These are phyloP conservation scores for Xylariaceae sp. DNA, from an alignment of 2,329 filamentous ascomycete genomes.

Conservation along the genomic window DNA sequence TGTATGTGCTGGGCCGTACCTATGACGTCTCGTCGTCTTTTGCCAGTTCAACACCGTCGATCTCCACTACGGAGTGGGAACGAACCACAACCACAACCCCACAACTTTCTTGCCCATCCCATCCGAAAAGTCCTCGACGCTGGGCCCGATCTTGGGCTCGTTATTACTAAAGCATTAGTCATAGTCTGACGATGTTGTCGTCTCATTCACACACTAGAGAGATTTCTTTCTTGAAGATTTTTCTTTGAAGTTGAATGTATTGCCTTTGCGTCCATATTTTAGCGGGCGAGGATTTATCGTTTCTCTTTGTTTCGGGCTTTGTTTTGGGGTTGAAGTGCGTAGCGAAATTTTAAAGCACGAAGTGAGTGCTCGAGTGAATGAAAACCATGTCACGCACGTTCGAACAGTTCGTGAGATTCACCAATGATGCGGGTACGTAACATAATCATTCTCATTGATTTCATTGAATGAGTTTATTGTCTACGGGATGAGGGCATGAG, in stretches of 20 bases:
- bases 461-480: neutral
- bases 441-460: neutral
- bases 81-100: neutral
- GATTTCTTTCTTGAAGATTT: neutral
- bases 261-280: neutral
- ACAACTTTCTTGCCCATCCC: neutral
- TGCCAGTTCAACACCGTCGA: too few relatives aligned
- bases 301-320: neutral
- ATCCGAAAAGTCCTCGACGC: too few relatives aligned
- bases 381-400: conserved; percentile 27
- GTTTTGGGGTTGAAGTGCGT: neutral
- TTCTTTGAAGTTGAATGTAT: neutral
- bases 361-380: too few relatives aligned
- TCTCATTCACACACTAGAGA: neutral
- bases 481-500: neutral
- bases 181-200: neutral
- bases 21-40: neutral
- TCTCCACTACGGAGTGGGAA: neutral
- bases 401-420: conserved; percentile 41
- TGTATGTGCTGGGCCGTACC: neutral
- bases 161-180: too few relatives aligned
- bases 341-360: too few relatives aligned
- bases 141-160: too few relatives aligned
- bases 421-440: conserved; percentile 41
- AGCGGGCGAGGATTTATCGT: neutral